Base-by-base conservation (phyloP, 352 stramenopile species). In the Achlya hypogyna region DNA sequence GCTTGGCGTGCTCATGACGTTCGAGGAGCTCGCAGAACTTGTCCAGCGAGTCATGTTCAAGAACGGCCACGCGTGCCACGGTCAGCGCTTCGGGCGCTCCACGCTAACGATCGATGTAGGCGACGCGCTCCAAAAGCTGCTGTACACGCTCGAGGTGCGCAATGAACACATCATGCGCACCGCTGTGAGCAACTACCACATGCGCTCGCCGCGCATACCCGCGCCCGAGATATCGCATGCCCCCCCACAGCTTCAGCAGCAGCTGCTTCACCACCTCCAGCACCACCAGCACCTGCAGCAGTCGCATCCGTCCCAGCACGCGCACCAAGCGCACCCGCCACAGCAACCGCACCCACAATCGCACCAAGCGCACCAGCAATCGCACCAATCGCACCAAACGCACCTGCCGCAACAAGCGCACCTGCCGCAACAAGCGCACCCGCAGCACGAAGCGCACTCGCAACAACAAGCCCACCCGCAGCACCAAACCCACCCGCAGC, bases 1-100 rank as follows among this genome's bases (percentile, higher is more conserved):
- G n/a, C 73, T 90, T 27, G 81, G 84, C 14, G 72, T 92, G 10
- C 62, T 88, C 29, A 82, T 90, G 78, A 83, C 69, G 9, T 88
- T 85, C 51, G 81, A 81, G 0, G 81, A 92, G 31, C 64, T 90
- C 49, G 76, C 79, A 28, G 76, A 89, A n/a, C 58, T 92, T 23
- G 66, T 89, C 9, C 72, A 84, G 23, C 79, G 79, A 8, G 77
- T 78, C 5, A 74, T 81, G n/a, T 65, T 82, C 35, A 88, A 89
- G 63, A 31, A 10, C 12, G 49, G 49, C 25, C 49, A 56, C 2
- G 25, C 49, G 49, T 56, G 49, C 49, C 49, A 56, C 31, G 49
- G 49, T 56, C 12, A 10, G 31, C 12, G 25, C 16, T 45, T n/a
- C 38, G 2, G 38, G 38, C 49, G 49, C 31, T 28, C 49, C 16